Evolutionary conservation across 108 stramenopile genomes (phyloP).

Genomic region (Skeletonema potamos): DNA sequence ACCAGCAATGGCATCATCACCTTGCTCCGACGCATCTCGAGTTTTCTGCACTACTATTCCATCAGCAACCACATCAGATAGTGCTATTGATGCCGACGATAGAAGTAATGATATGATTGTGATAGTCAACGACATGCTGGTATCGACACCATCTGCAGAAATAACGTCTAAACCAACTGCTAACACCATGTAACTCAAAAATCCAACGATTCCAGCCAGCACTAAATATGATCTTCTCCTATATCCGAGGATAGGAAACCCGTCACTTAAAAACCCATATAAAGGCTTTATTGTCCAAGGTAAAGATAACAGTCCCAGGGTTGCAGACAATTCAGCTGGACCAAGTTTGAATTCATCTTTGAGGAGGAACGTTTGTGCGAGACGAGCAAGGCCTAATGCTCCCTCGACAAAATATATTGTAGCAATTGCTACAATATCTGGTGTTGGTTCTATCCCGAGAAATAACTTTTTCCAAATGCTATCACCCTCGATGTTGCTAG

Average conservation of each 20-base stretch:
- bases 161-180: slow-evolving; percentile 47
- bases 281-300: slow-evolving; percentile 95
- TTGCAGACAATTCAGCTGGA: slow-evolving; percentile 88
- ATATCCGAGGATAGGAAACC: slow-evolving; percentile 87
- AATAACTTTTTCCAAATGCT: slow-evolving; percentile 40
- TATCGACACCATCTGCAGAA: slow-evolving; percentile 5
- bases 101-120: slow-evolving; percentile 63
- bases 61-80: slow-evolving; percentile 95
- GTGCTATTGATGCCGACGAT: slow-evolving; percentile 83
- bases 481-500: not conserved
- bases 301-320: slow-evolving; percentile 82
- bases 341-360: slow-evolving; percentile 94
- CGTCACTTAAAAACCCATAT: slow-evolving; percentile 92
- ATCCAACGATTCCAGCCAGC: slow-evolving; percentile 67
- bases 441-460: slow-evolving; percentile 76
- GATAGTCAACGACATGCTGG: slow-evolving; percentile 24
- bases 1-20: slow-evolving; percentile 63
- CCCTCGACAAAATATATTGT: slow-evolving; percentile 96
- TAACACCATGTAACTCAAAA: slow-evolving; percentile 58
- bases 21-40: slow-evolving; percentile 53
- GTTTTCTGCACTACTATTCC: slow-evolving; percentile 93
- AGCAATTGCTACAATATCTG: slow-evolving; percentile 84
- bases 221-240: slow-evolving; percentile 83
- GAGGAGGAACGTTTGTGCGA: slow-evolving; percentile 92
- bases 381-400: slow-evolving; percentile 88